Evolutionary conservation across 1,284 basidiomycete genomes (phyloP), one percentile per base, ranked within the genome.

Genomic region (Malassezia obtusa): DNA sequence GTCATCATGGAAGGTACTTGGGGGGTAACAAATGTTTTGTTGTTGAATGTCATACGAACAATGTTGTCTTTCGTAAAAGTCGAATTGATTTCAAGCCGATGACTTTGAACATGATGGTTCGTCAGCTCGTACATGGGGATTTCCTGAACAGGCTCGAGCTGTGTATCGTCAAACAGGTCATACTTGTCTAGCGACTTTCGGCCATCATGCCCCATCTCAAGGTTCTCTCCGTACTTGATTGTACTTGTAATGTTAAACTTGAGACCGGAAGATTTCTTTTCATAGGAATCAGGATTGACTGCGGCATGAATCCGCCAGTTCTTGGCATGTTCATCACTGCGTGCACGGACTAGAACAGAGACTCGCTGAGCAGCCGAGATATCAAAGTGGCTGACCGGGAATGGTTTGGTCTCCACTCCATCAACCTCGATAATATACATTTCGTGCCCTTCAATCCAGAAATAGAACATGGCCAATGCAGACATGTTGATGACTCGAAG

Each of bases 291-390:
- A 12, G 68, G 63, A 55, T 89, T 87, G 81, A 94, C 87, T 78
- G 89, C 87, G 22, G 86, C 85, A 69, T 90, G 88, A 58, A 98
- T 82, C 38, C 81, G 82, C 82, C 84, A 96, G 78, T 95, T 94
- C 19, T 80, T 26, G 10, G 14, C 45, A 14, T 77, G 77, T 0
- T 86, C 85, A 64, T 89, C 86, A 74, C 90, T 89, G 51, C 85
- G 82, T 10, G 92, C 67, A 0, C 84, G 25, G n/a, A 55, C 46
- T 11, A 55, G 38, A 14, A 55, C 40, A 21, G 39, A 44, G 22
- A 35, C 33, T 11, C 52, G 47, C 52, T 55, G 52, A 1, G 40
- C 52, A 3, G 30, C 41, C 8, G 52, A 31, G 3, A 55, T 17
- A 4, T 32, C 26, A 15, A 55, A 12, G 7, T 21, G 26, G 6